Base-by-base conservation (phyloP, 2,329 filamentous ascomycete species). In the Aschersonia sp. region DNA sequence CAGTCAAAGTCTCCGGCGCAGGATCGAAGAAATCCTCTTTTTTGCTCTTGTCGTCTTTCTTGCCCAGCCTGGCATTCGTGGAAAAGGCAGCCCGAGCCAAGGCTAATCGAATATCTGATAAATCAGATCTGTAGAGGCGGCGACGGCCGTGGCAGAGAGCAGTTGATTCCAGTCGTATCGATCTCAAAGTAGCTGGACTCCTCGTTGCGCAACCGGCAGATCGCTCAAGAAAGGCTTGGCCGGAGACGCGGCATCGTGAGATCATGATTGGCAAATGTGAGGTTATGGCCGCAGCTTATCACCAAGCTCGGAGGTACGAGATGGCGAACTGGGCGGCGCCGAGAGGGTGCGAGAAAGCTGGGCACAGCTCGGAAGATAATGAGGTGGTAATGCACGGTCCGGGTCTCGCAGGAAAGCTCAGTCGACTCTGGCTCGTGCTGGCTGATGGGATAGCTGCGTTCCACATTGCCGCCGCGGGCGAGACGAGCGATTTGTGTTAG, bases 21-120 rank as follows among this genome's bases (percentile, higher is more conserved):
- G 67, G 65, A 52, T 77, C 71, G 49, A 78, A 74, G 53, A 76
- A 76, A 22, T 68, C 67, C 5, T 62, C 65, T 49, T 72, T 71
- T 41, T 61, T 59, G 30, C 56, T 58, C 40, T 55, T 53, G 59
- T 66, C 62, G 44, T 63, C 64, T 41, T 67, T 63, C 45, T 66
- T 68, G 40, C 56, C 52, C 32, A 64, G 49, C 37, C 54, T 53
- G 47, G 57, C 53, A 31, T 59, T 58, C 22, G 66, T 68, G 30
- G 66, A 66, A 53, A 69, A 69, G 22, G 56, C 51, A 5, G 63
- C 62, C 30, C 54, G 49, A 32, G 55, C 48, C 46, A 59, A 55
- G 43, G 58, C 57, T 42, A 56, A 55, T 42, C 57, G 57, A 43
- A 57, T 47, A 43, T 54, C 49, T 45, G 59, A 60, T 47, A 63